Conservation (phyloP, 768 basidiomycete genomes). For the Lactarius quietus region DNA sequence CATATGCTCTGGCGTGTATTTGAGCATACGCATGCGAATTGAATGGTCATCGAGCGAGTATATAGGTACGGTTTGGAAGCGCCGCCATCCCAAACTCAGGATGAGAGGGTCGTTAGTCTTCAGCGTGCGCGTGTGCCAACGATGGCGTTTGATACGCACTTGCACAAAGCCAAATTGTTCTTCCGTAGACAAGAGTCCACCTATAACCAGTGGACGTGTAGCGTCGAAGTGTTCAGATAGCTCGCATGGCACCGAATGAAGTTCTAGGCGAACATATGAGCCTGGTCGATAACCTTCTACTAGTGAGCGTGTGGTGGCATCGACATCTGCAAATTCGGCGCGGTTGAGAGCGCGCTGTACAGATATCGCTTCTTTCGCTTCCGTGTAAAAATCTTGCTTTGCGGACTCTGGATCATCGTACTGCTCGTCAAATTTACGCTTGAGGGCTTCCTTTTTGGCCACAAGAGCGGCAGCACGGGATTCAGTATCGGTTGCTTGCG, state of each 20-base stretch:
- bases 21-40: slow-evolving; percentile 98
- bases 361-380: slow-evolving; percentile 89
- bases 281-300: slow-evolving; percentile 93
- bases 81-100: slow-evolving; percentile 95
- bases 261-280: slow-evolving; percentile 88
- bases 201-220: slow-evolving; percentile 84
- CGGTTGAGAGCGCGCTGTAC: slow-evolving; percentile 78
- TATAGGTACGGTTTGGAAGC: slow-evolving; percentile 93
- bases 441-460: slow-evolving; percentile 85
- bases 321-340: slow-evolving; percentile 78
- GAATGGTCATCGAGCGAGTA: slow-evolving; percentile 98
- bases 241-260: slow-evolving; percentile 81
- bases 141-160: slow-evolving; percentile 92
- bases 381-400: slow-evolving; percentile 84
- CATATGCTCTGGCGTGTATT: slow-evolving; percentile 99
- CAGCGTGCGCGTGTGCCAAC: slow-evolving; percentile 87
- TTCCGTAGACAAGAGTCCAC: slow-evolving; percentile 86
- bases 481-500: slow-evolving; percentile 31
- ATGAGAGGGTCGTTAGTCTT: slow-evolving; percentile 98
- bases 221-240: slow-evolving; percentile 94
- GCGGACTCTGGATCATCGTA: slow-evolving; percentile 85
- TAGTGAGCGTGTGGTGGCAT: slow-evolving; percentile 70
- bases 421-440: slow-evolving; percentile 94
- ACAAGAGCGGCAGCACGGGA: slow-evolving; percentile 55
- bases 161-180: slow-evolving; percentile 92